Conservation (phyloP, 2,329 filamentous ascomycete genomes). For the Xylaria sp. region DNA sequence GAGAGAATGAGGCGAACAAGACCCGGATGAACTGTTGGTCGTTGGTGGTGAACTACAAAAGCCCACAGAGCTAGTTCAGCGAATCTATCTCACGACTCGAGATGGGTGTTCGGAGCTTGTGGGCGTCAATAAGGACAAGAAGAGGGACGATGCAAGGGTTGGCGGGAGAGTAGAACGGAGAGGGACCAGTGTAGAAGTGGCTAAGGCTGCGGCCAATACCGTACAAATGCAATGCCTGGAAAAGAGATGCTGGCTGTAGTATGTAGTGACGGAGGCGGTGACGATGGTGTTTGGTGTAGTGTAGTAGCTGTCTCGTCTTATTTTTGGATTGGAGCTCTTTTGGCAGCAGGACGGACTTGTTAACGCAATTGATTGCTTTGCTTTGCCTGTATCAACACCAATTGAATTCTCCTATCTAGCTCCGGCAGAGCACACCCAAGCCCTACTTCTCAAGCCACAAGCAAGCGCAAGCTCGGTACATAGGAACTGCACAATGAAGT, state of each 20-base stretch:
- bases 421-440: too few species aligned
- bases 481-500: background rate
- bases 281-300: background rate
- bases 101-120: background rate
- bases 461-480: background rate
- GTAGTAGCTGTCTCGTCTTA: background rate
- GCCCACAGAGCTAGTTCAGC: background rate
- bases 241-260: constrained; percentile 5
- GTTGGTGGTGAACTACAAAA: background rate
- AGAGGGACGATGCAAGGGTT: background rate
- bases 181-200: background rate
- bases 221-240: background rate
- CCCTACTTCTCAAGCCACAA: constrained; percentile 14
- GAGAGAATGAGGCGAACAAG: background rate
- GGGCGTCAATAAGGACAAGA: background rate
- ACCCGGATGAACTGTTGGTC: background rate
- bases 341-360: background rate
- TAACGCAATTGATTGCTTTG: constrained; percentile 17
- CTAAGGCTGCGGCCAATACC: constrained; percentile 5
- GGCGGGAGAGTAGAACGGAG: background rate
- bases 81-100: constrained; percentile 5
- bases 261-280: background rate
- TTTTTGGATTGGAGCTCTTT: background rate
- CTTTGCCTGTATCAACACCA: background rate
- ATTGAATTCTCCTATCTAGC: background rate